phyloP scores from a whole-genome alignment of 495 filamentous ascomycete species.

The Annulohypoxylon maeteangense region DNA sequence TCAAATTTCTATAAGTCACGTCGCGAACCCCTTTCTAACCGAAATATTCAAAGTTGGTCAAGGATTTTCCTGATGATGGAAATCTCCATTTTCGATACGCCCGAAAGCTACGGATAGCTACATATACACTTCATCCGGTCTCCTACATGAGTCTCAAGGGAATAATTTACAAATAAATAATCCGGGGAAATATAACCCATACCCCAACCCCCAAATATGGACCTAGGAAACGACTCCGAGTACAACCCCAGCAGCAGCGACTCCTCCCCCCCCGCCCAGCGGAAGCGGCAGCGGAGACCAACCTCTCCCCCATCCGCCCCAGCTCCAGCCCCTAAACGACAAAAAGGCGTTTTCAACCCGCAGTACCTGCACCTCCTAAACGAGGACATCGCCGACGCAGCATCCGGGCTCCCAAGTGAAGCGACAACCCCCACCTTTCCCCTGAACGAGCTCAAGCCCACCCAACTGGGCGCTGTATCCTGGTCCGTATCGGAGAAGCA shows the following conservation, averaged over 20 bases:
- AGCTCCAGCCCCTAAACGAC: conserved; percentile 46
- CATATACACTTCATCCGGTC: conserved; percentile 19
- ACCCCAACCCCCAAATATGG: not conserved
- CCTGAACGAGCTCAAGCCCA: conserved; percentile 36
- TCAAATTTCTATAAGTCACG: not conserved
- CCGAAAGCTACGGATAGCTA: conserved; percentile 31
- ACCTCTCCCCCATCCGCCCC: not conserved
- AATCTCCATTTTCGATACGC: not conserved
- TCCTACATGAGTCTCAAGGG: not conserved
- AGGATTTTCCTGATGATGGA: not conserved
- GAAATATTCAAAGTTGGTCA: not conserved
- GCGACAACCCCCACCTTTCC: not conserved
- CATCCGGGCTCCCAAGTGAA: conserved; percentile 43
- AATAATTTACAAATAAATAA: not conserved
- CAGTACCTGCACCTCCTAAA: conserved; percentile 71
- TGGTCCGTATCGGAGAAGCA: conserved; percentile 80
- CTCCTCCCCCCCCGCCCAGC: conserved; percentile 6
- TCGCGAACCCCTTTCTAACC: not conserved
- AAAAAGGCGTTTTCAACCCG: conserved; percentile 55
- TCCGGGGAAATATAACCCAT: not conserved
- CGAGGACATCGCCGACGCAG: conserved; percentile 59
- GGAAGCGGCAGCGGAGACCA: conserved; percentile 25
- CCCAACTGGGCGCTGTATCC: conserved; percentile 71
- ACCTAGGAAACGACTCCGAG: conserved; percentile 4
- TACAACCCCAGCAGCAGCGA: not conserved